A percentile compares a stretch with the other conserved stretches of the same genome.
phyloP scores from a whole-genome alignment of 495 filamentous ascomycete species.

The Neurospora sublineolata region DNA sequence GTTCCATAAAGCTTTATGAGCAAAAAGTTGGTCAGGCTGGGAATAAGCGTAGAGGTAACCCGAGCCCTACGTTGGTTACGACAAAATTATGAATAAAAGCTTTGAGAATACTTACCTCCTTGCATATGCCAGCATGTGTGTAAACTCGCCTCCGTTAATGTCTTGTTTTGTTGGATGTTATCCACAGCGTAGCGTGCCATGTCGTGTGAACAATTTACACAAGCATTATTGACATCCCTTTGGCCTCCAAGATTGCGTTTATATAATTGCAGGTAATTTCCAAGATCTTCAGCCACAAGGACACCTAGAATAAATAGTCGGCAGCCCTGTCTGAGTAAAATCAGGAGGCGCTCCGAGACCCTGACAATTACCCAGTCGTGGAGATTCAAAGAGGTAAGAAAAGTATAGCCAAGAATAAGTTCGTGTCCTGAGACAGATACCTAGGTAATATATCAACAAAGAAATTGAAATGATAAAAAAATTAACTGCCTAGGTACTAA shows the following conservation, averaged over 20 bases:
- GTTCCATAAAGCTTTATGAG: neutral
- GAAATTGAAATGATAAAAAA: neutral
- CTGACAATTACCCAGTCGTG: neutral
- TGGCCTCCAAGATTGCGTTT: too few species aligned
- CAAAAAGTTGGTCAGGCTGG: neutral
- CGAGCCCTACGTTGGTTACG: neutral
- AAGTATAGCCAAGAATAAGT: neutral
- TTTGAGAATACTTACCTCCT: neutral
- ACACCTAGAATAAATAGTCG: too few species aligned
- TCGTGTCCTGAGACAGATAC: neutral
- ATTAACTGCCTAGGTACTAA: neutral
- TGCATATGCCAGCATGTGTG: neutral
- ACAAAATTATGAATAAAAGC: neutral
- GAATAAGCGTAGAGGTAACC: neutral
- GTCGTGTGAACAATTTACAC: too few species aligned
- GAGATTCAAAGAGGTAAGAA: neutral
- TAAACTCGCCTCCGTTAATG: neutral
- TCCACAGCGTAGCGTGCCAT: too few species aligned
- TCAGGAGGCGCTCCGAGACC: too few species aligned
- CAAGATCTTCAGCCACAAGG: too few species aligned
- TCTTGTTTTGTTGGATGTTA: too few species aligned
- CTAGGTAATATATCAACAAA: neutral
- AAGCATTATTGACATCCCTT: too few species aligned
- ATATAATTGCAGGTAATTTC: too few species aligned
- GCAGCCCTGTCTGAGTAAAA: too few species aligned